Evolutionary conservation across 768 basidiomycete species (phyloP).

Genomic region (Boletus rex-veris): DNA sequence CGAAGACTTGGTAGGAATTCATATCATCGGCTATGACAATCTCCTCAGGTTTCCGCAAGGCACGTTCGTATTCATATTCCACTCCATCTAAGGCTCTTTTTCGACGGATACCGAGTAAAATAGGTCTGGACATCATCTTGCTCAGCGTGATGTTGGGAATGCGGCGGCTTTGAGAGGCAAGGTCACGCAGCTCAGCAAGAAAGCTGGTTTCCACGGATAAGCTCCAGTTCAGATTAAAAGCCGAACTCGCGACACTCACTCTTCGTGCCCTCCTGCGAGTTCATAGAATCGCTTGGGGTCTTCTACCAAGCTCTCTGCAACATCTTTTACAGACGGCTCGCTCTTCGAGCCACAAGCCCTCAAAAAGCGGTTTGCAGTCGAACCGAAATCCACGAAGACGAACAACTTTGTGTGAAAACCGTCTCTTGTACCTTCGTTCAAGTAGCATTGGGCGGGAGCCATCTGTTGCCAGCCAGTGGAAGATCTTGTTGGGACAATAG

Average conservation of each 20-base stretch:
- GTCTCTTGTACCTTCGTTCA: conserved; percentile 47
- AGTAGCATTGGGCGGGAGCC: conserved; percentile 63
- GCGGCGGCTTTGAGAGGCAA: conserved; percentile 63
- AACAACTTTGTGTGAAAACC: conserved; percentile 76
- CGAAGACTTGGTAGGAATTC: conserved; percentile 70
- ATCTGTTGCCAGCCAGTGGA: conserved; percentile 31
- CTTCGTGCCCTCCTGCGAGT: conserved; percentile 57
- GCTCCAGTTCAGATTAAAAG: neutral
- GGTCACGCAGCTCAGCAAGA: conserved; percentile 71
- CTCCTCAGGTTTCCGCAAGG: conserved; percentile 59
- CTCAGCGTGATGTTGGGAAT: conserved; percentile 45
- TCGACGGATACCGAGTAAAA: conserved; percentile 53
- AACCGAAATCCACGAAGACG: conserved; percentile 82
- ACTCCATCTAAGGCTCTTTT: conserved; percentile 45
- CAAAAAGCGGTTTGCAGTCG: conserved; percentile 74
- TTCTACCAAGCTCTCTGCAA: conserved; percentile 60
- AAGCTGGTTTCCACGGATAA: conserved; percentile 48
- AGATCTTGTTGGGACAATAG: conserved; percentile 45
- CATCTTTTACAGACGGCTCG: conserved; percentile 79
- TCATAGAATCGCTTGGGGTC: conserved; percentile 67
- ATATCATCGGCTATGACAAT: conserved; percentile 84
- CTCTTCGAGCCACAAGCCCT: conserved; percentile 80
- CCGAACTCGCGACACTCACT: conserved; percentile 39
- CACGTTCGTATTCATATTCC: conserved; percentile 55
- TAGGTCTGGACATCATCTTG: conserved; percentile 63